Evolutionary conservation across 192 early-diverging fungal genomes (phyloP).

Genomic region (Lunasporangiospora selenospora): DNA sequence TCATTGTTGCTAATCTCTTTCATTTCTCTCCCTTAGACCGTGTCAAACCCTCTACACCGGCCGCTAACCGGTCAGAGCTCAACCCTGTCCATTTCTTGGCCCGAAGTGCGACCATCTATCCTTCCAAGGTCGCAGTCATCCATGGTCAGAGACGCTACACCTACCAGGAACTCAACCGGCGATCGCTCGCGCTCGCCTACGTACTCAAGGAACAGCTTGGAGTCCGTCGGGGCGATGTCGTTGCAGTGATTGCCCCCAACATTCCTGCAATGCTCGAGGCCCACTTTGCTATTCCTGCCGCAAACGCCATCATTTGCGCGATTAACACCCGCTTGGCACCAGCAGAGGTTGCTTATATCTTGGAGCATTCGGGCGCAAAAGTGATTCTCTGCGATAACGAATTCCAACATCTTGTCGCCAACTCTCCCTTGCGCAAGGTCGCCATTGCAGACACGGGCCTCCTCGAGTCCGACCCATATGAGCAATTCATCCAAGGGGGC

Average conservation of each 20-base stretch:
- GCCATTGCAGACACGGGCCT: constrained; percentile 30
- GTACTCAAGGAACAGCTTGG: constrained; percentile 43
- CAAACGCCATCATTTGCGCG: constrained; percentile 60
- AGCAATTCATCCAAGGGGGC: constrained; percentile 47
- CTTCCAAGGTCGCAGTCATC: constrained; percentile 55
- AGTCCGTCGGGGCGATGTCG: constrained; percentile 53
- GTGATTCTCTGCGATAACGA: constrained; percentile 58
- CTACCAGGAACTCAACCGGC: constrained; percentile 55
- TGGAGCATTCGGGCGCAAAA: constrained; percentile 56
- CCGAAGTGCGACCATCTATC: constrained; percentile 55
- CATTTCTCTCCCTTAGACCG: constrained; percentile 14
- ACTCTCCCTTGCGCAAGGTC: constrained; percentile 30
- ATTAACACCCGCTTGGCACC: constrained; percentile 62
- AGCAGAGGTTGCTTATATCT: constrained; percentile 63
- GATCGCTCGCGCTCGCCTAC: constrained; percentile 52
- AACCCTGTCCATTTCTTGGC: constrained; percentile 63
- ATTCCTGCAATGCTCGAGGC: constrained; percentile 63
- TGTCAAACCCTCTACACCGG: constrained; percentile 15
- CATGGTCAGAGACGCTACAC: constrained; percentile 44
- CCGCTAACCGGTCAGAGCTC: constrained; percentile 45
- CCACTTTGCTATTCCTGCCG: constrained; percentile 65
- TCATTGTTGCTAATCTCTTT: not conserved
- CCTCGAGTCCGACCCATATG: constrained; percentile 55
- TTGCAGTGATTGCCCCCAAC: constrained; percentile 63
- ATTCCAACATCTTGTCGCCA: constrained; percentile 38